phyloP scores from a whole-genome alignment of 129 eudicot species.

The Erigeron canadensis region DNA sequence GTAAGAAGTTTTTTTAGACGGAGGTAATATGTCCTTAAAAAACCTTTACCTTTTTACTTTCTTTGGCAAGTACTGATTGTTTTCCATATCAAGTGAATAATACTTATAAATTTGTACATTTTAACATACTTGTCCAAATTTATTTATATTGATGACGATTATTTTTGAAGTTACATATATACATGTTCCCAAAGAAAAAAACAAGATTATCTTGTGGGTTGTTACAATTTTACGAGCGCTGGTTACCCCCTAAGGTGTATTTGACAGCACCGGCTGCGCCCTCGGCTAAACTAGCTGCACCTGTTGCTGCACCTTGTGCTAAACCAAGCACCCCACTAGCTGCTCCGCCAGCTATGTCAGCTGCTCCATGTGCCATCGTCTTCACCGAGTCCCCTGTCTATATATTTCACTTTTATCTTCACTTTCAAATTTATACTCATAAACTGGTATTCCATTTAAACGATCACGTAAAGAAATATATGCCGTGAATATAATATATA shows the following conservation, averaged over 20 bases:
- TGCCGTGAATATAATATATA: not conserved
- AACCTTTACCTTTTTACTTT: too few relatives aligned
- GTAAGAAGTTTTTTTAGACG: too few relatives aligned
- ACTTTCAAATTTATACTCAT: not conserved
- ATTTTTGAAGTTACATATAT: not conserved
- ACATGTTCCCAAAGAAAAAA: not conserved
- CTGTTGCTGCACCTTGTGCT: slow-evolving; percentile 69
- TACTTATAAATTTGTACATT: not conserved
- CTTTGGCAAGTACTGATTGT: too few relatives aligned
- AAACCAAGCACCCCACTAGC: slow-evolving; percentile 52
- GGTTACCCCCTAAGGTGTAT: slow-evolving; percentile 41
- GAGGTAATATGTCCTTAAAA: too few relatives aligned
- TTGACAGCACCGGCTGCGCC: slow-evolving; percentile 68
- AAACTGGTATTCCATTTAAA: too few relatives aligned
- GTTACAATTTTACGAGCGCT: not conserved
- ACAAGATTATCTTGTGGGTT: not conserved
- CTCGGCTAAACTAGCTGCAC: slow-evolving; percentile 63
- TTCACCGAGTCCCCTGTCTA: slow-evolving; percentile 65
- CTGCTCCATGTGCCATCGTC: slow-evolving; percentile 83
- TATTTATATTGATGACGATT: not conserved
- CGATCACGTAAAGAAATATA: too few relatives aligned
- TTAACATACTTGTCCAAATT: not conserved
- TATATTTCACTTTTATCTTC: not conserved
- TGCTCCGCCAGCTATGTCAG: slow-evolving; percentile 62
- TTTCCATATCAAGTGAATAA: too few relatives aligned